Percentiles rank a stretch among this genome's conserved stretches.
Evolutionary conservation across 169 alveolate species (phyloP).

Genomic region (Babesia caballi): DNA sequence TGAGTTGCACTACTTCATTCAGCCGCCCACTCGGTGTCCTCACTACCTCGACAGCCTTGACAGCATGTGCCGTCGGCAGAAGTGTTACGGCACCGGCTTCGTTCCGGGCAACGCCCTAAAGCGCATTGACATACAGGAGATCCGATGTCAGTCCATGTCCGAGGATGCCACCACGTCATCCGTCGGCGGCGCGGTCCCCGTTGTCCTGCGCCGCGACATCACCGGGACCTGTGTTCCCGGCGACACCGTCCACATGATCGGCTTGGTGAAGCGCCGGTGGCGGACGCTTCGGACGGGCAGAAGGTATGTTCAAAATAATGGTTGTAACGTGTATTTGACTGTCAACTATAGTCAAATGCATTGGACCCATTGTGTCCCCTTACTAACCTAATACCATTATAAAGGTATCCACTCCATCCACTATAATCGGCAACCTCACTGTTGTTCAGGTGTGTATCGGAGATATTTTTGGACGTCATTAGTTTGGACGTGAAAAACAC

Average conservation of each 20-base stretch:
- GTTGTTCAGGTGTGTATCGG: conserved; percentile 53
- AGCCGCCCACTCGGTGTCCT: conserved; percentile 51
- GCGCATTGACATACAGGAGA: conserved; percentile 69
- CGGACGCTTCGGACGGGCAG: conserved; percentile 53
- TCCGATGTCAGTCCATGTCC: conserved; percentile 63
- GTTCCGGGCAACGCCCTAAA: conserved; percentile 38
- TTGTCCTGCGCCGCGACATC: conserved; percentile 67
- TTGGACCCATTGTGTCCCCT: too few relatives aligned
- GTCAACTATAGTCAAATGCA: too few relatives aligned
- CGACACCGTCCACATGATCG: conserved; percentile 65
- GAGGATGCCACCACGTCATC: neutral
- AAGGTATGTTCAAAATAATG: conserved; percentile 16
- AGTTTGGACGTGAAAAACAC: conserved; percentile 54
- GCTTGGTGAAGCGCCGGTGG: conserved; percentile 67
- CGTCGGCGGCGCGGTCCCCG: conserved; percentile 44
- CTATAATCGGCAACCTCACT: neutral
- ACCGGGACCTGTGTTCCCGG: conserved; percentile 75
- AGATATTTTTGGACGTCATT: conserved; percentile 68
- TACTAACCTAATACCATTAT: too few relatives aligned
- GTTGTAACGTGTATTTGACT: too few relatives aligned
- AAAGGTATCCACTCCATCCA: too few relatives aligned
- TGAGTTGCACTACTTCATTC: conserved; percentile 59
- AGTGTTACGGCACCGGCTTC: conserved; percentile 37
- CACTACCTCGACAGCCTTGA: neutral
- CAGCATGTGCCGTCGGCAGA: conserved; percentile 7